A percentile compares a stretch with the other conserved stretches of the same genome.
Conservation (phyloP, 2,329 filamentous ascomycete genomes). For the Grosmannia penicillata region DNA sequence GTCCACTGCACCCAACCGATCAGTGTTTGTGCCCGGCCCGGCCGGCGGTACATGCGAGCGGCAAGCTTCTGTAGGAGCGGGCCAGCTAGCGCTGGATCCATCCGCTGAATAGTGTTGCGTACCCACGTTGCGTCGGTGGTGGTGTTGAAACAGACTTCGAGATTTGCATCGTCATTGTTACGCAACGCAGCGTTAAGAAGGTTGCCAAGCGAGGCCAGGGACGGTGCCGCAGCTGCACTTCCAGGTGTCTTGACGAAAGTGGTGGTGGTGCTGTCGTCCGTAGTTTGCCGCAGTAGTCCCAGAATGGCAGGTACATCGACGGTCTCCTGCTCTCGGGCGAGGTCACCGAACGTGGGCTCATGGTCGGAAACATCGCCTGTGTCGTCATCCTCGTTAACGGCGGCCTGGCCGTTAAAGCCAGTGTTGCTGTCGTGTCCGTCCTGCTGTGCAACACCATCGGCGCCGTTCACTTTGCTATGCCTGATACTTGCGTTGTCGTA, state of each 20-base stretch:
- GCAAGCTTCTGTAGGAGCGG: conserved; percentile 71
- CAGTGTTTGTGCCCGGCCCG: conserved; percentile 76
- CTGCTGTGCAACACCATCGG: too few relatives aligned
- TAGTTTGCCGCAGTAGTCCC: conserved; percentile 16
- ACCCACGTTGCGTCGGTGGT: conserved; percentile 62
- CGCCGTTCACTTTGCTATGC: background rate
- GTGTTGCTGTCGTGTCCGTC: too few relatives aligned
- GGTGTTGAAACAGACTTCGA: conserved; percentile 83
- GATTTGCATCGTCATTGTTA: conserved; percentile 77
- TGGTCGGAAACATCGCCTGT: conserved; percentile 30
- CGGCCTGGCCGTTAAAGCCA: background rate
- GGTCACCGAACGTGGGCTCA: conserved; percentile 60
- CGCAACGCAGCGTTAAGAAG: conserved; percentile 88
- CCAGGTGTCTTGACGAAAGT: conserved; percentile 11
- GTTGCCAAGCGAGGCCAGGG: conserved; percentile 54
- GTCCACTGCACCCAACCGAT: conserved; percentile 97
- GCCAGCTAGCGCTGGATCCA: conserved; percentile 73
- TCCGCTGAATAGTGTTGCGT: conserved; percentile 74
- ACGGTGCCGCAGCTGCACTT: conserved; percentile 17
- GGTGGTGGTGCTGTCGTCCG: background rate
- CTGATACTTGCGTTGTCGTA: background rate
- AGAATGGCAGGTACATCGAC: conserved; percentile 60
- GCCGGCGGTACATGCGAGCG: conserved; percentile 71
- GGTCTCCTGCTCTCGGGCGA: conserved; percentile 57
- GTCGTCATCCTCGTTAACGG: conserved; percentile 2